Conservation (phyloP, 352 stramenopile genomes). For the Salisapilia sapeloensis region DNA sequence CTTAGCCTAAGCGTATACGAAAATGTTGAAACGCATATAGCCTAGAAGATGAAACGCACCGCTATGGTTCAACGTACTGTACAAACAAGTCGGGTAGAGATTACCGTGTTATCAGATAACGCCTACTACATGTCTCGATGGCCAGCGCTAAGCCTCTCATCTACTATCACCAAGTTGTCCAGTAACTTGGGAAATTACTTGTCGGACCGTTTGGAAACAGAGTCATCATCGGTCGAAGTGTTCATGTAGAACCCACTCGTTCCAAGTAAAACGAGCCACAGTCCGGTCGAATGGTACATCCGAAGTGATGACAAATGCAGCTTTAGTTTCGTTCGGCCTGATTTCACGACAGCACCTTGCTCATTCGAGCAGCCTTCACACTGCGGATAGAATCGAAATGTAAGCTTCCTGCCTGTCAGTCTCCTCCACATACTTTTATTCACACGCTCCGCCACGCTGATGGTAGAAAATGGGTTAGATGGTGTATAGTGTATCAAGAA, state of each 20-base stretch:
- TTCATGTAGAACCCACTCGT: constrained; percentile 57
- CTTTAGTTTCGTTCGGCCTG: constrained; percentile 40
- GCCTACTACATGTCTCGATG: too few relatives aligned
- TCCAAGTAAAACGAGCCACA: constrained; percentile 73
- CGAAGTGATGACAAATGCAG: constrained; percentile 43
- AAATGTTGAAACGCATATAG: too few relatives aligned
- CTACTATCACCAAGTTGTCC: too few relatives aligned
- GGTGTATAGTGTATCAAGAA: not conserved
- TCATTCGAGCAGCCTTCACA: constrained; percentile 72
- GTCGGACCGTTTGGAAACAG: too few relatives aligned
- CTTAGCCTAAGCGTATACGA: not conserved
- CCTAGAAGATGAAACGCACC: too few relatives aligned
- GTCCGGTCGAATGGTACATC: constrained; percentile 52
- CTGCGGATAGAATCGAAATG: constrained; percentile 73
- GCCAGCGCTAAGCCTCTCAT: too few relatives aligned
- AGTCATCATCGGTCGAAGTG: constrained; percentile 17
- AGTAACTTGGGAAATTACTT: too few relatives aligned
- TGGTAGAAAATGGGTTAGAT: constrained; percentile 1
- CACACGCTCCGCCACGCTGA: constrained; percentile 36
- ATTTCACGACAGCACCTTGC: constrained; percentile 41
- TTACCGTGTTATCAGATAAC: too few relatives aligned
- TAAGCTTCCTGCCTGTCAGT: constrained; percentile 24
- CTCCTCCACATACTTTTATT: constrained; percentile 22
- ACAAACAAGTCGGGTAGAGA: too few relatives aligned
- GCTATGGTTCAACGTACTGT: too few relatives aligned